These are phyloP conservation scores for Edaphochlamys debaryana DNA, from an alignment of 139 green algal species.

Conservation along the genomic window DNA sequence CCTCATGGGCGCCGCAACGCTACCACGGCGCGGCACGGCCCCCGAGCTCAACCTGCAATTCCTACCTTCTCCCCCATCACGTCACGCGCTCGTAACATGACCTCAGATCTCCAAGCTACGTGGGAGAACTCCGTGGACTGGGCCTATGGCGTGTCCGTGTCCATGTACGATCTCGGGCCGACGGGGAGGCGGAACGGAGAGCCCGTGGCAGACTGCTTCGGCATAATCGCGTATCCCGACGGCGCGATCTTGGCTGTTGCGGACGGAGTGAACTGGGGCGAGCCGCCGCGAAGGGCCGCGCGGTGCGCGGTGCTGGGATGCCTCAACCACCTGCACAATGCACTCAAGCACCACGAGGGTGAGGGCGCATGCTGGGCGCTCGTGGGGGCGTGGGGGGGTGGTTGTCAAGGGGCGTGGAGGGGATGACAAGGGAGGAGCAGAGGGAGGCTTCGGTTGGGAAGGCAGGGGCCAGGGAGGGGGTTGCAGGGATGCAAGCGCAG, in stretches of 20 bases:
- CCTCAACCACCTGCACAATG: slow-evolving; percentile 45
- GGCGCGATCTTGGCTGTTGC: slow-evolving; percentile 47
- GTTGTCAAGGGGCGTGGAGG: background rate
- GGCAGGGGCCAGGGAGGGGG: too few species aligned
- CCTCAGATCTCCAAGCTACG: background rate
- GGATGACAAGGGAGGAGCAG: too few species aligned
- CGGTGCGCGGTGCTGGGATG: slow-evolving; percentile 51
- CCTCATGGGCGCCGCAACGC: too few species aligned
- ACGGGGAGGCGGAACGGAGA: slow-evolving; percentile 53
- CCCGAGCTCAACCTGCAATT: background rate
- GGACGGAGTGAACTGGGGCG: slow-evolving; percentile 64
- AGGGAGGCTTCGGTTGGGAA: too few species aligned
- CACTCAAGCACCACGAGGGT: slow-evolving; percentile 39
- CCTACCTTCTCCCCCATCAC: background rate
- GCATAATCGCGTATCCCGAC: slow-evolving; percentile 32
- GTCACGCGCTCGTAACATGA: background rate
- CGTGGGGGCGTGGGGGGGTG: background rate
- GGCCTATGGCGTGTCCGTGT: slow-evolving; percentile 51
- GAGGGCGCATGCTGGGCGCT: background rate
- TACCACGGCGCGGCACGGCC: too few species aligned
- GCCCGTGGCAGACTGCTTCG: slow-evolving; percentile 63
- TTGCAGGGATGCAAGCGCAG: too few species aligned
- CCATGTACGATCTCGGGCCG: slow-evolving; percentile 54
- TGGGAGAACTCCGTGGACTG: slow-evolving; percentile 38
- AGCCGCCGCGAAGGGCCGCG: slow-evolving; percentile 43